Base-by-base conservation (phyloP, 1,284 basidiomycete species). In the Fistulinella cinereoalba region DNA sequence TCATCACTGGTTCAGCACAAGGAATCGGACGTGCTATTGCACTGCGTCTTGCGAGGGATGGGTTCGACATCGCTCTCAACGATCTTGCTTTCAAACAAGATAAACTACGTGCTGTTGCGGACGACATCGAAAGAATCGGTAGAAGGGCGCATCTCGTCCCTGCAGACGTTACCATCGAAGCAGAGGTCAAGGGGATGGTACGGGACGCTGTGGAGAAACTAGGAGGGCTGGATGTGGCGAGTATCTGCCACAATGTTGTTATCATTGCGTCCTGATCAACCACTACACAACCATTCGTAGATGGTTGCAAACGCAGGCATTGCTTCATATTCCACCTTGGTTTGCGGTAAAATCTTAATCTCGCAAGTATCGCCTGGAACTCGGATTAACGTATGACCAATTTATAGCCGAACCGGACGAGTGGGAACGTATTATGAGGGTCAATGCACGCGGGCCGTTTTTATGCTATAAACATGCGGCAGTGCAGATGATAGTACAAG, bases 391-490 rank as follows among this genome's bases (percentile, higher is more conserved):
- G 21, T 4, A 1, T 21, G 6, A 15, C 22, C 19, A 31, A 6
- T 27, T n/a, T 40, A 7, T 31, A 66, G 66, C 54, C 3, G 41
- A 41, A 9, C 42, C 57, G 11, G 57, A 60, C 6, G 44, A 54
- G 1, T 56, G 60, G 43, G 65, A 70, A 15, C 51, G 43, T 19
- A 18, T 61, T 3, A 49, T 65, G 47, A 40, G 46, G 4, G 49
- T 67, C 27, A 70, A 70, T 40, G 54, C 56, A 23, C 56, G 55
- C 24, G 66, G 66, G 7, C 47, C 59, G 3, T 54, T 67, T 28
- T 47, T 61, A 21, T 70, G 62, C 54, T 70, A 68, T 43, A 66
- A 65, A 49, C 57, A 66, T 13, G 69, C 67, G 3, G 70, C 66
- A 15, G 37, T 39, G 6, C 62, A 65, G 28, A 67, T 71, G 67